These are phyloP conservation scores for Aeminium ludgeri DNA, from an alignment of 495 filamentous ascomycete species.

Conservation along the genomic window DNA sequence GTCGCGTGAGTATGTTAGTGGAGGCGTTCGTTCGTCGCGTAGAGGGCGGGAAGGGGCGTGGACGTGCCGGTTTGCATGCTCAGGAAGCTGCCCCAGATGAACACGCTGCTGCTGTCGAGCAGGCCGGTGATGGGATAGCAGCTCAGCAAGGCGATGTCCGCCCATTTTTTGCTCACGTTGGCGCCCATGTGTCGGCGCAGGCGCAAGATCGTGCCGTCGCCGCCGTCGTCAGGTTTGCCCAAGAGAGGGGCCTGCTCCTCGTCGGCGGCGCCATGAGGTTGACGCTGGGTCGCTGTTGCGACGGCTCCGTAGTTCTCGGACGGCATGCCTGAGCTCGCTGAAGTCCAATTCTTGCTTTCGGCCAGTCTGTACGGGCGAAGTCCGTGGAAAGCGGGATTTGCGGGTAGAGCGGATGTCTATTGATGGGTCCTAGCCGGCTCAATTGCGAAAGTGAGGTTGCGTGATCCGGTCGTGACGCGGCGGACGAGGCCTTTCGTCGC, in stretches of 20 bases:
- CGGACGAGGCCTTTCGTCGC: too few relatives aligned
- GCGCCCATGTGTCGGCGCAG: constrained; percentile 26
- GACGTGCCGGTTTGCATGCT: constrained; percentile 56
- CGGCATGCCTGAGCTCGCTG: too few relatives aligned
- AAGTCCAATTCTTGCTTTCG: too few relatives aligned
- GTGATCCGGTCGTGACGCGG: too few relatives aligned
- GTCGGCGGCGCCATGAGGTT: constrained; percentile 6
- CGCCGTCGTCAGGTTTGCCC: constrained; percentile 1
- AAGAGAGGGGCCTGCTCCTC: constrained; percentile 15
- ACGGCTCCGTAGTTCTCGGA: constrained; percentile 11
- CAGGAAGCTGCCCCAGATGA: constrained; percentile 59
- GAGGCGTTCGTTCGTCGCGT: not conserved
- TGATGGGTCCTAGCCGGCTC: too few relatives aligned
- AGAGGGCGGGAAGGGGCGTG: not conserved
- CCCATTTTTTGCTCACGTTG: constrained; percentile 31
- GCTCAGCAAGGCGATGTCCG: constrained; percentile 43
- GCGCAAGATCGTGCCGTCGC: not conserved
- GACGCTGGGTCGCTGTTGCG: not conserved
- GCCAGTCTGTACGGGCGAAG: constrained; percentile 4
- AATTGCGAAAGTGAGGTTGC: too few relatives aligned
- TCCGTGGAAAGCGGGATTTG: not conserved
- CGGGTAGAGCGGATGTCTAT: too few relatives aligned
- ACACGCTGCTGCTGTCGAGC: constrained; percentile 53
- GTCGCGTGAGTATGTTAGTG: constrained; percentile 3
- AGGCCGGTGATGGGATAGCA: constrained; percentile 61